These are phyloP conservation scores for Elasticomyces elasticus DNA, from an alignment of 495 filamentous ascomycete genomes.

Conservation along the genomic window DNA sequence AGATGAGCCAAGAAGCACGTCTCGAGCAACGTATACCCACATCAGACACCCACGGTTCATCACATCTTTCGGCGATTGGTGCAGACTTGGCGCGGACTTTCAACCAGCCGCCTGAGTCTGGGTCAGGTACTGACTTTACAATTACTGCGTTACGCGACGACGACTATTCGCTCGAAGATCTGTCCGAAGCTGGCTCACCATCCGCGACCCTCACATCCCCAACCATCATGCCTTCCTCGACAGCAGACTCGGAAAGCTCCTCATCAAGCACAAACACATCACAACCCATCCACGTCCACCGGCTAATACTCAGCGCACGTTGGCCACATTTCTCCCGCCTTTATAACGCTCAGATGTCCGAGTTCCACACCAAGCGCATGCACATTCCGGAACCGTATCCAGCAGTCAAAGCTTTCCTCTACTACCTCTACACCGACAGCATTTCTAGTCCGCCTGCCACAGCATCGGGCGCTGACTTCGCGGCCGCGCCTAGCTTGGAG, in stretches of 20 bases:
- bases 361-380: conserved; percentile 93
- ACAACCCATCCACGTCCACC: conserved; percentile 84
- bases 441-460: conserved; percentile 51
- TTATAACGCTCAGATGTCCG: conserved; percentile 86
- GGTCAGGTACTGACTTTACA: conserved; percentile 74
- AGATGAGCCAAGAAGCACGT: conserved; percentile 49
- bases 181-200: conserved; percentile 12
- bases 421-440: conserved; percentile 92
- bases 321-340: conserved; percentile 94
- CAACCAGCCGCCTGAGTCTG: conserved; percentile 64
- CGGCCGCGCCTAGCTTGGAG: conserved; percentile 56
- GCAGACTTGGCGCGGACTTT: conserved; percentile 77
- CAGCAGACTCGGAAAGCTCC: conserved; percentile 33
- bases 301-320: conserved; percentile 80
- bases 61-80: conserved; percentile 55
- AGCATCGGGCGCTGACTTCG: conserved; percentile 37
- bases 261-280: conserved; percentile 51
- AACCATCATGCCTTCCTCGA: conserved; percentile 5
- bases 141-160: conserved; percentile 71
- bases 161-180: conserved; percentile 49
- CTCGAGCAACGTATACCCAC: conserved; percentile 46
- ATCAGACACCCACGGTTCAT: conserved; percentile 40
- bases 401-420: conserved; percentile 87
- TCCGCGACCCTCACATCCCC: conserved; percentile 32
- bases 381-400: conserved; percentile 94